A percentile compares a stretch with the other conserved stretches of the same genome.
These are phyloP conservation scores for Proliferodiscus dingleyae DNA, from an alignment of 2,329 filamentous ascomycete genomes.

Conservation along the genomic window DNA sequence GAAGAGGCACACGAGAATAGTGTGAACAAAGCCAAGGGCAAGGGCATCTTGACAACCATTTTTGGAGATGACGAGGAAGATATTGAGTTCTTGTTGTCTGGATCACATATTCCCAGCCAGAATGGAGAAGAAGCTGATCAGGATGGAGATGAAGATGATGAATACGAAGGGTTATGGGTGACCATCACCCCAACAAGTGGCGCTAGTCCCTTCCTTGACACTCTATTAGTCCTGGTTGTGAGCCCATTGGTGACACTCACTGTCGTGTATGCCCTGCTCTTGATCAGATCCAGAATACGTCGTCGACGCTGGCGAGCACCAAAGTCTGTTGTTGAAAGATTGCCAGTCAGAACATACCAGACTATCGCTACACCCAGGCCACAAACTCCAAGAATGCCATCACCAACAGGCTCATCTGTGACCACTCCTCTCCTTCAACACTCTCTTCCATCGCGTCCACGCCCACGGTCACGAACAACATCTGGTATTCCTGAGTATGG, in stretches of 20 bases:
- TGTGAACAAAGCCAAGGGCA: conserved; percentile 31
- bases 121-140: conserved; percentile 19
- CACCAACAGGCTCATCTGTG: conserved; percentile 60
- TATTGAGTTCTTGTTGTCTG: conserved; percentile 27
- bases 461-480: conserved; percentile 62
- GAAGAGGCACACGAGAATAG: conserved; percentile 21
- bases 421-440: conserved; percentile 74
- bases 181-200: conserved; percentile 88
- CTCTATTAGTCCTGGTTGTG: conserved; percentile 90
- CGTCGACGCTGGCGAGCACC: conserved; percentile 92
- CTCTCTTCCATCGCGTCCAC: conserved; percentile 44
- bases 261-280: conserved; percentile 83
- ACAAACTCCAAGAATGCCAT: conserved; percentile 54
- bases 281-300: conserved; percentile 83
- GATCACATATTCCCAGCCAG: conserved; percentile 6
- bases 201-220: conserved; percentile 91
- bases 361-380: conserved; percentile 65
- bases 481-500: conserved; percentile 53
- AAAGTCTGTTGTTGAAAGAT: conserved; percentile 87
- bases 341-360: conserved; percentile 95
- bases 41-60: conserved; percentile 44
- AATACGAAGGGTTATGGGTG: conserved; percentile 86
- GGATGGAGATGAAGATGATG: conserved; percentile 34
- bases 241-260: conserved; percentile 90
- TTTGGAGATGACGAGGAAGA: conserved; percentile 43